Evolutionary conservation across 176 grass and related monocot species (phyloP), one percentile per base, ranked within the genome.

Genomic region (Aegilops longissima): DNA sequence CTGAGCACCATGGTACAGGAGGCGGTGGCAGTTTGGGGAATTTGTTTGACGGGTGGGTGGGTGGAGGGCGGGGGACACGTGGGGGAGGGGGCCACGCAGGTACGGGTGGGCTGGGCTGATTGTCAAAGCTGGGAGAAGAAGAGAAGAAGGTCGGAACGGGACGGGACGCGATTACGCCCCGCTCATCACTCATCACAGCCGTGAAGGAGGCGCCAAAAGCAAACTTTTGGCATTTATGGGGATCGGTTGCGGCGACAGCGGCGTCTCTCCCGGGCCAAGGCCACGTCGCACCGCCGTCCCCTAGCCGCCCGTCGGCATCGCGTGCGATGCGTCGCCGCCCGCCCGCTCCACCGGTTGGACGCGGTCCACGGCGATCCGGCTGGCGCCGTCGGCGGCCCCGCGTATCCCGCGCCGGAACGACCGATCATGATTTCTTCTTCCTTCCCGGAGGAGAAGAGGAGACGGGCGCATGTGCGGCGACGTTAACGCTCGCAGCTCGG

Each of bases 141-240:
- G 54, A 58, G 54, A 7, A 56, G 52, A 59, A 59, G 54, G 54
- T 59, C 54, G 54, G 54, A 59, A 59, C 54, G 54, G 54, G 18
- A 59, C 54, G 54, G 54, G 18, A 58, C 18, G 54, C 54, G 54
- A 58, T 58, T 58, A 58, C 54, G 54, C 52, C 2, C 52, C 54
- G 54, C 52, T 8, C 52, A 20, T 20, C 17, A 2, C 3, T 29
- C 58, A 69, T 45, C 58, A 52, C 72, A 51, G 45, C 61, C 16
- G 54, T 59, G 54, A 59, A 9, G 18, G 3, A 59, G 18, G 7
- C 54, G 3, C 23, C 51, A 90, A 90, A 82, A 90, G 88, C 70
- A 11, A 82, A 61, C 88, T 86, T 90, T 90, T 86, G 88, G 71
- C 86, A 85, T 88, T 85, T 21, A 88, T 77, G 85, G 68, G 12